Percentiles rank a stretch among this genome's conserved stretches.
These are phyloP conservation scores for Pseudogymnoascus pannorum DNA, from an alignment of 2,329 filamentous ascomycete genomes.

Conservation along the genomic window DNA sequence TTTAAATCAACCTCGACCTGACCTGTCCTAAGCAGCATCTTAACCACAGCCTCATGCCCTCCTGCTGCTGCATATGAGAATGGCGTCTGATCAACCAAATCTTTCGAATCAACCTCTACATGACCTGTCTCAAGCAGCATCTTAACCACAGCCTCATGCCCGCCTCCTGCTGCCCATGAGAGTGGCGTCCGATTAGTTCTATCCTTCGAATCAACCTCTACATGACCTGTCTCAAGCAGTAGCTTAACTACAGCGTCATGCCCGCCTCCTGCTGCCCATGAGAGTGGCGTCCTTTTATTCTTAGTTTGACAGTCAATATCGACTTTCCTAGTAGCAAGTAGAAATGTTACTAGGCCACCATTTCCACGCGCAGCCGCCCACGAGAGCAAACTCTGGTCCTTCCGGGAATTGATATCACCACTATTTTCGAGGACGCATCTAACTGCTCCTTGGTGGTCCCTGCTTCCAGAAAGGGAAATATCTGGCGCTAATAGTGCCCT, in stretches of 20 bases:
- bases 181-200: conserved; percentile 11
- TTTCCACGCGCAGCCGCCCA: conserved; percentile 11
- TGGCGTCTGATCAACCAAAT: conserved; percentile 11
- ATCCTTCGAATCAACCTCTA: background rate
- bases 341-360: conserved; percentile 13
- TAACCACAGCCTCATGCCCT: conserved; percentile 22
- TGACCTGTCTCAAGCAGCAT: conserved; percentile 14
- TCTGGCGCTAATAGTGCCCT: conserved; percentile 19
- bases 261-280: conserved; percentile 10
- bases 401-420: conserved; percentile 21
- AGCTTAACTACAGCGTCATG: conserved; percentile 11
- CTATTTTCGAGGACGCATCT: conserved; percentile 16
- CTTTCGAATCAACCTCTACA: background rate
- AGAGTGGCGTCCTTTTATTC: conserved; percentile 11
- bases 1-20: conserved; percentile 17
- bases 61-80: conserved; percentile 20
- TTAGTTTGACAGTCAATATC: conserved; percentile 2
- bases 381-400: conserved; percentile 11
- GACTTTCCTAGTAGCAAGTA: conserved; percentile 11
- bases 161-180: conserved; percentile 9
- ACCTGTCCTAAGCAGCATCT: conserved; percentile 18
- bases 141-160: conserved; percentile 15
- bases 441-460: conserved; percentile 8
- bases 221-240: background rate
- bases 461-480: conserved; percentile 14